Percentiles rank a stretch among this genome's conserved stretches.
Conservation (phyloP, 2,329 filamentous ascomycete genomes). For the Talaromyces sp. region DNA sequence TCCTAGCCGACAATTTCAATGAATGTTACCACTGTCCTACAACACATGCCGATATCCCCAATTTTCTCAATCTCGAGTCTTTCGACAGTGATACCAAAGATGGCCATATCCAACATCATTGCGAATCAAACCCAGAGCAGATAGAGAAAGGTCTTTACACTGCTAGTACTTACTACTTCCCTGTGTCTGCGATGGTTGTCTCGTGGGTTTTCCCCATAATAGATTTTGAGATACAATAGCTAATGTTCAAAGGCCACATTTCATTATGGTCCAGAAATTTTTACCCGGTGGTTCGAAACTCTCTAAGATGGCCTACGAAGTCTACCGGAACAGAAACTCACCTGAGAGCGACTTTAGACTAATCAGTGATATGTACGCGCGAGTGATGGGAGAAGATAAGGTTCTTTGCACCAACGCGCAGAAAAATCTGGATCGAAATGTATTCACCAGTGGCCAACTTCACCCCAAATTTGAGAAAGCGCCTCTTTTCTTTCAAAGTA, state of each 20-base stretch:
- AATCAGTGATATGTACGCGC: conserved; percentile 64
- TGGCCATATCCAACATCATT: conserved; percentile 56
- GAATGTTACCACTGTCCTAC: conserved; percentile 66
- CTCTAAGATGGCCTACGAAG: conserved; percentile 63
- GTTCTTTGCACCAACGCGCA: conserved; percentile 62
- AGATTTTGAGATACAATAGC: not conserved
- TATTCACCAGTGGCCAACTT: conserved; percentile 66
- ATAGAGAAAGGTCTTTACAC: conserved; percentile 49
- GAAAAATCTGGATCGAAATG: conserved; percentile 62
- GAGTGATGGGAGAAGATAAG: conserved; percentile 67
- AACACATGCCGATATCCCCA: conserved; percentile 60
- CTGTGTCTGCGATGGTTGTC: conserved; percentile 34
- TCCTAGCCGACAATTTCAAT: conserved; percentile 38
- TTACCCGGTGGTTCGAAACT: conserved; percentile 56
- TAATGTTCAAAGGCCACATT: conserved; percentile 53
- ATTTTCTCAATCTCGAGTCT: conserved; percentile 59
- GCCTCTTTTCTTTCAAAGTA: conserved; percentile 59
- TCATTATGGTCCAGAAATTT: conserved; percentile 67
- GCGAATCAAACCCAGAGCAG: conserved; percentile 52
- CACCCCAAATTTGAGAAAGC: conserved; percentile 65
- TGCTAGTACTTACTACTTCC: conserved; percentile 38
- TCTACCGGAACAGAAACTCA: conserved; percentile 64
- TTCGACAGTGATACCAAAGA: conserved; percentile 57
- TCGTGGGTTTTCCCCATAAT: conserved; percentile 22
- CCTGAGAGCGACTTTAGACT: conserved; percentile 60